Conservation (phyloP, 768 basidiomycete species). For the Phallus indusiatus region DNA sequence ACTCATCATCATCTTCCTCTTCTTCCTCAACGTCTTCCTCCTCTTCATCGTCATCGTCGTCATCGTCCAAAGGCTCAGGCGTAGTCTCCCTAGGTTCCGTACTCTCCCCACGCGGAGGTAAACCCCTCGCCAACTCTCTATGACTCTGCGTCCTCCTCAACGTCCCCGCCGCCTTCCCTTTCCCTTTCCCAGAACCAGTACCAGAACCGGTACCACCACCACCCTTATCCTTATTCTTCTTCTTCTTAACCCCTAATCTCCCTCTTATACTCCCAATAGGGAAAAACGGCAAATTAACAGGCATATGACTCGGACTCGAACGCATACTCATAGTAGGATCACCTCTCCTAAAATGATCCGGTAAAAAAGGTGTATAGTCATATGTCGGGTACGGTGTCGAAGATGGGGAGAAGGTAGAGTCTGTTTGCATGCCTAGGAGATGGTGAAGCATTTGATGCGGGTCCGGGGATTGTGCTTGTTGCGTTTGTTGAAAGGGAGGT, state of each 20-base stretch:
- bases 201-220: too few species aligned
- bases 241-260: conserved; percentile 23
- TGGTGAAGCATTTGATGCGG: conserved; percentile 59
- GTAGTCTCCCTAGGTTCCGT: conserved; percentile 78
- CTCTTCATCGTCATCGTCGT: conserved; percentile 71
- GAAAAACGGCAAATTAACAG: conserved; percentile 37
- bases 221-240: too few species aligned
- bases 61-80: conserved; percentile 68
- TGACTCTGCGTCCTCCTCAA: conserved; percentile 1
- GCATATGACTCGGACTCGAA: conserved; percentile 65
- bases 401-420: conserved; percentile 71
- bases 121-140: conserved; percentile 25
- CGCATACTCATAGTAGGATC: conserved; percentile 45
- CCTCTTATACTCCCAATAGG: conserved; percentile 26
- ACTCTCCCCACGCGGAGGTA: conserved; percentile 71
- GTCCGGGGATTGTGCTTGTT: conserved; percentile 46
- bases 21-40: conserved; percentile 29
- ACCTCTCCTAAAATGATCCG: conserved; percentile 46
- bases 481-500: background rate
- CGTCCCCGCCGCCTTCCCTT: too few species aligned
- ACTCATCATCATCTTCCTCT: background rate
- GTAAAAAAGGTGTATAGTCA: conserved; percentile 50
- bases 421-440: conserved; percentile 43
- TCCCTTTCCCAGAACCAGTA: too few species aligned
- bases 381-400: conserved; percentile 61